These are phyloP conservation scores for Aquilaria yunnanensis DNA, from an alignment of 345 rosid species.

Conservation along the genomic window DNA sequence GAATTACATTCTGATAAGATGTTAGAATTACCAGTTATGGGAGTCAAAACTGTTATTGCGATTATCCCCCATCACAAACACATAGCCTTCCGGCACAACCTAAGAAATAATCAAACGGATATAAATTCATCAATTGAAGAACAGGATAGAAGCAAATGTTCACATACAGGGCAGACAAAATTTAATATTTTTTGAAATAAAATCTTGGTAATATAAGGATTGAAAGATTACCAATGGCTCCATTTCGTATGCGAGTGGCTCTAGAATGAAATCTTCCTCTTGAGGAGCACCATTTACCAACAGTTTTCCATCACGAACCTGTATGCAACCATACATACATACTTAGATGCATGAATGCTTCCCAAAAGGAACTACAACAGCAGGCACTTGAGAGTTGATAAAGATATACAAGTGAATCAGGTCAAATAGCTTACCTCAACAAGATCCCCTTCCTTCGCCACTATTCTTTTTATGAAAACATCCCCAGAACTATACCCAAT, in stretches of 20 bases:
- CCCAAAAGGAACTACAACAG: constrained; percentile 1
- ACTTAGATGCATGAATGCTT: constrained; percentile 10
- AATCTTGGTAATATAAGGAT: too few species aligned
- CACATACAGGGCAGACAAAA: too few species aligned
- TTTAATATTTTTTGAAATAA: not conserved
- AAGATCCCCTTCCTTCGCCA: constrained; percentile 81
- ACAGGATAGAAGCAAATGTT: not conserved
- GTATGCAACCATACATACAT: constrained; percentile 9
- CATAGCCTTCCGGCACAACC: constrained; percentile 81
- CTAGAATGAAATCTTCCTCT: constrained; percentile 66
- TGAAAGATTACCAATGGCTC: constrained; percentile 44
- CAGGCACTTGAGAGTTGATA: not conserved
- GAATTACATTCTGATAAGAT: not conserved
- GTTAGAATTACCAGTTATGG: constrained; percentile 63
- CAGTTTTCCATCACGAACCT: constrained; percentile 72
- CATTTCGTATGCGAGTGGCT: constrained; percentile 75
- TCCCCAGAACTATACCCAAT: constrained; percentile 52
- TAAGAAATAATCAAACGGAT: constrained; percentile 23
- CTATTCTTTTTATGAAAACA: constrained; percentile 85
- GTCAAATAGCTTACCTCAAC: constrained; percentile 62
- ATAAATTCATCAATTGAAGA: not conserved
- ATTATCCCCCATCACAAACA: constrained; percentile 91
- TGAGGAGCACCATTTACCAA: constrained; percentile 55
- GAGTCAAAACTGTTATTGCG: constrained; percentile 92
- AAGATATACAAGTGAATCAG: constrained; percentile 7